These are phyloP conservation scores for Colletotrichum destructivum DNA, from an alignment of 2,329 filamentous ascomycete species.

Conservation along the genomic window DNA sequence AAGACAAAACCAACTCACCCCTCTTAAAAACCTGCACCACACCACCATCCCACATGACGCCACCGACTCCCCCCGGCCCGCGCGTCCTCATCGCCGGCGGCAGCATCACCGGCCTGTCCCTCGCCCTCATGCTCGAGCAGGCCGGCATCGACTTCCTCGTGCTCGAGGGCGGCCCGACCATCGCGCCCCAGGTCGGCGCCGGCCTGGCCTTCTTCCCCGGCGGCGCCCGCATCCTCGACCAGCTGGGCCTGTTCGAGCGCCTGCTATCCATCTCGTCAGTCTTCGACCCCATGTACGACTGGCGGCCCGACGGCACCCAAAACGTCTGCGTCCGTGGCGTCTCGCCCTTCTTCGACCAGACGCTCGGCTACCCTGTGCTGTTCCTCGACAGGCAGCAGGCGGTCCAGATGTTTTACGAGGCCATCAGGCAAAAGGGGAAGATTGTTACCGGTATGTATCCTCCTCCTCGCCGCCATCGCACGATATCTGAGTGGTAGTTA, in stretches of 20 bases:
- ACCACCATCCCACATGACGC: too few relatives aligned
- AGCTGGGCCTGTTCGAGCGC: constrained; percentile 59
- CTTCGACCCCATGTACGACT: constrained; percentile 26
- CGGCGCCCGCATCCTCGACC: constrained; percentile 62
- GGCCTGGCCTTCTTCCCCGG: constrained; percentile 61
- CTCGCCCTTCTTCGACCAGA: neutral
- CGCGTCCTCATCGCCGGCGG: too few relatives aligned
- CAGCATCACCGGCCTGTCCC: constrained; percentile 32
- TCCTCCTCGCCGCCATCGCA: too few relatives aligned
- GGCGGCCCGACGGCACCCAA: constrained; percentile 29
- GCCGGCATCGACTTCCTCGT: constrained; percentile 63
- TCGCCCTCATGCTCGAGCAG: constrained; percentile 56
- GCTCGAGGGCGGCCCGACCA: constrained; percentile 58
- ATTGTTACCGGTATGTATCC: neutral
- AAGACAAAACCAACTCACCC: too few relatives aligned
- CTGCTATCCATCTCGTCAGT: constrained; percentile 42
- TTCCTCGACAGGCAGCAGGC: constrained; percentile 3
- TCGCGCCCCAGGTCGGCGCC: constrained; percentile 63
- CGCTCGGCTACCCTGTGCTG: neutral
- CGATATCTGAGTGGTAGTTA: too few relatives aligned
- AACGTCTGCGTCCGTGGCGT: neutral
- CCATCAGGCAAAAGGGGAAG: neutral
- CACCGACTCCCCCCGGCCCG: too few relatives aligned
- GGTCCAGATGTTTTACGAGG: neutral
- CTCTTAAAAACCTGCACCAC: too few relatives aligned